These are phyloP conservation scores for Thermothielavioides terrestris DNA, from an alignment of 495 filamentous ascomycete species.

Conservation along the genomic window DNA sequence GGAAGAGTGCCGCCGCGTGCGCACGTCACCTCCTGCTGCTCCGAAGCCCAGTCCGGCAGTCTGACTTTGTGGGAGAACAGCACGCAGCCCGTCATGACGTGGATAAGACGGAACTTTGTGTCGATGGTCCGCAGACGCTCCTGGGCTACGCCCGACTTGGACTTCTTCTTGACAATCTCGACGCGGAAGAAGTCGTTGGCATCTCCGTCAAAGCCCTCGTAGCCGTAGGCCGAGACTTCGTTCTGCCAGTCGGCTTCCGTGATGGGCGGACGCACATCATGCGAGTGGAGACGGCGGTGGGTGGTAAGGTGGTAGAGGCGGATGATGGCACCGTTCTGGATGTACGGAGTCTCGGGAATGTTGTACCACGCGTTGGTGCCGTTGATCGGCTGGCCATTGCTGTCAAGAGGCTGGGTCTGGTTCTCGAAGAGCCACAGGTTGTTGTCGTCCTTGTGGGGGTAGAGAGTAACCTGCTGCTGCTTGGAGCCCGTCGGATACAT, in stretches of 20 bases:
- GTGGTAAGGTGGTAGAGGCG: slow-evolving; percentile 77
- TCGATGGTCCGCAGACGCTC: slow-evolving; percentile 85
- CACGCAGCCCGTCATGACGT: slow-evolving; percentile 93
- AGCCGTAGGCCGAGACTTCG: slow-evolving; percentile 95
- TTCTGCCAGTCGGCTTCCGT: slow-evolving; percentile 98
- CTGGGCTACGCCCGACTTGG: slow-evolving; percentile 71
- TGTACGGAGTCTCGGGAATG: slow-evolving; percentile 51
- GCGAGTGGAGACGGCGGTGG: slow-evolving; percentile 84
- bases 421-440: slow-evolving; percentile 92
- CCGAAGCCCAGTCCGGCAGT: slow-evolving; percentile 91
- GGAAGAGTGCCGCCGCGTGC: slow-evolving; percentile 86
- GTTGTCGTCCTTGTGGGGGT: slow-evolving; percentile 98
- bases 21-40: slow-evolving; percentile 97
- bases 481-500: slow-evolving; percentile 98
- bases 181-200: slow-evolving; percentile 93
- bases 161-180: slow-evolving; percentile 87
- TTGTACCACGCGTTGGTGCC: slow-evolving; percentile 80
- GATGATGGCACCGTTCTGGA: slow-evolving; percentile 73
- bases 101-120: slow-evolving; percentile 90
- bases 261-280: slow-evolving; percentile 94
- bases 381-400: slow-evolving; percentile 62
- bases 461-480: slow-evolving; percentile 96
- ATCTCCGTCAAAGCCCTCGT: slow-evolving; percentile 93
- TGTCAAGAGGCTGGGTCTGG: slow-evolving; percentile 79
- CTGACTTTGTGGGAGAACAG: slow-evolving; percentile 99